Evolutionary conservation across 352 stramenopile genomes (phyloP).

Genomic region (Phytophthora hybrid): DNA sequence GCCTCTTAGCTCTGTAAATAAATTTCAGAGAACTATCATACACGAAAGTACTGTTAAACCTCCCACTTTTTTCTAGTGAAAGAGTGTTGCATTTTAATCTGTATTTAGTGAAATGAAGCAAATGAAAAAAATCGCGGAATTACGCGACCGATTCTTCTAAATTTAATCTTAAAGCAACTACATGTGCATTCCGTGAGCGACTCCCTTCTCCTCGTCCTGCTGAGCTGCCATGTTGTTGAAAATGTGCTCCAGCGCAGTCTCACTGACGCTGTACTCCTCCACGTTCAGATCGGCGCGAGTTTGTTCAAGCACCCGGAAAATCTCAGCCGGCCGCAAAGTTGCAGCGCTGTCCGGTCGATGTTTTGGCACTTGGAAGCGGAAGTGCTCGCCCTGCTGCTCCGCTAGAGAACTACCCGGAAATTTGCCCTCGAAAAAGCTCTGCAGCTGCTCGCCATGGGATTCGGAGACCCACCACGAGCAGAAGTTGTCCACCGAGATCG

Average conservation of each 20-base stretch:
- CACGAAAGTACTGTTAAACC: too few species aligned
- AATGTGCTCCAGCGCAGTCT: conserved; percentile 92
- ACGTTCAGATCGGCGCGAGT: conserved; percentile 64
- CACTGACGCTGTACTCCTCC: conserved; percentile 87
- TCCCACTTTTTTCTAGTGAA: too few species aligned
- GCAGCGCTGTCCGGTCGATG: conserved; percentile 16
- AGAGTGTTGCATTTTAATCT: too few species aligned
- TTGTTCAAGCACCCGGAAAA: conserved; percentile 81
- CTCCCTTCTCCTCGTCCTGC: conserved; percentile 65
- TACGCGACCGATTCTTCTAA: too few species aligned
- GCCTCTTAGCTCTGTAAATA: too few species aligned
- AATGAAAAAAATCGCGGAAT: too few species aligned
- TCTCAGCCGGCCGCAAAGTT: conserved; percentile 46
- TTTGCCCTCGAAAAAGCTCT: conserved; percentile 48
- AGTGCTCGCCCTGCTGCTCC: conserved; percentile 76
- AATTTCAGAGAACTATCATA: too few species aligned
- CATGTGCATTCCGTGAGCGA: conserved; percentile 38
- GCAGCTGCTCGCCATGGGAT: conserved; percentile 45
- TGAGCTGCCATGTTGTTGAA: conserved; percentile 91
- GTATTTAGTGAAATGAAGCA: too few species aligned
- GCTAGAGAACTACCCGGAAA: conserved; percentile 54
- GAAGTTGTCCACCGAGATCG: conserved; percentile 58
- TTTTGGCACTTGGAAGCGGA: conserved; percentile 79
- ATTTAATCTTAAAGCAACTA: not conserved
- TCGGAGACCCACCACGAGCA: conserved; percentile 68